These are phyloP conservation scores for Linnemannia schmuckeri DNA, from an alignment of 192 early-diverging fungal genomes.

Conservation along the genomic window DNA sequence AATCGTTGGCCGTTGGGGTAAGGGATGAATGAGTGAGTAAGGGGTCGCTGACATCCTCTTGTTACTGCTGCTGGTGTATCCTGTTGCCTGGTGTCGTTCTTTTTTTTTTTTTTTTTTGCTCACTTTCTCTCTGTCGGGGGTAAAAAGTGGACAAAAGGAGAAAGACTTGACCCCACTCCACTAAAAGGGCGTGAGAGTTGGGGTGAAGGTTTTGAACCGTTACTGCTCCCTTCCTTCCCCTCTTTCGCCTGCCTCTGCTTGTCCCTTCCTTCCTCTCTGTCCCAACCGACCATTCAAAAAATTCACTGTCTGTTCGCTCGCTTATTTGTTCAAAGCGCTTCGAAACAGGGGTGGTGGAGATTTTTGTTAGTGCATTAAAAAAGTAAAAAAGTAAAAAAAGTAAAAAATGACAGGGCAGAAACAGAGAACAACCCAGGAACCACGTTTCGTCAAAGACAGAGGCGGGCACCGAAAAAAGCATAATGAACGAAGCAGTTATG, in stretches of 20 bases:
- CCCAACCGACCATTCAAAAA: background rate
- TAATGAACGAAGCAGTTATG: background rate
- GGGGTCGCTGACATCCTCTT: background rate
- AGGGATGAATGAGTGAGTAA: background rate
- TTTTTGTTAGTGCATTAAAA: background rate
- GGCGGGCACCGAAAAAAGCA: constrained; percentile 3
- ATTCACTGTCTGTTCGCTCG: background rate
- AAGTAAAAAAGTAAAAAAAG: background rate
- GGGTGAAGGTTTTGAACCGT: background rate
- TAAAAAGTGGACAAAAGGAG: background rate
- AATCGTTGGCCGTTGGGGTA: background rate
- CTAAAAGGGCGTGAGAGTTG: too few relatives aligned
- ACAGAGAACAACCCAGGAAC: background rate
- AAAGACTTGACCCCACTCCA: background rate
- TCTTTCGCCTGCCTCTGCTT: background rate
- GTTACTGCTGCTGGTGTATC: background rate
- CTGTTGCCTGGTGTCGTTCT: background rate
- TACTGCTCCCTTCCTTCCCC: background rate
- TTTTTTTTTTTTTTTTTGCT: background rate
- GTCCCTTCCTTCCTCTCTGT: background rate
- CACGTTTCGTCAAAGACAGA: background rate
- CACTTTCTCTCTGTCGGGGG: background rate
- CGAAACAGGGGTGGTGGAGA: background rate
- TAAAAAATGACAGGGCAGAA: background rate
- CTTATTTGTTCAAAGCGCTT: background rate